phyloP scores from a whole-genome alignment of 768 basidiomycete species.

The Vishniacozyma victoriae region DNA sequence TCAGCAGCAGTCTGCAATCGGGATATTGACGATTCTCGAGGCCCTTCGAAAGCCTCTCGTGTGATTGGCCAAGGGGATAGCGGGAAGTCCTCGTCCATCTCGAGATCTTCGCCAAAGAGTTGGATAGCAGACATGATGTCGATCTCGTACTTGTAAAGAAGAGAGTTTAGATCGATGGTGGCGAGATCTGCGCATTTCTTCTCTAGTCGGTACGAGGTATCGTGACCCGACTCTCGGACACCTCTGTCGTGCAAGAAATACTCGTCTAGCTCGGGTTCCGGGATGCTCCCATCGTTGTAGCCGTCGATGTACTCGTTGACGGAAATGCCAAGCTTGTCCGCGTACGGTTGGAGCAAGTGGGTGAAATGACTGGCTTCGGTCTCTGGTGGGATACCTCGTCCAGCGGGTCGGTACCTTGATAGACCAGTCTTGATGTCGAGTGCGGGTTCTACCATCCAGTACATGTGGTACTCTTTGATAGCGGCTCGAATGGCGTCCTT shows the following conservation, averaged over 20 bases:
- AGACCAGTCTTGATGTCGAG: slow-evolving; percentile 91
- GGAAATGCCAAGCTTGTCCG: slow-evolving; percentile 82
- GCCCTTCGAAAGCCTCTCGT: slow-evolving; percentile 49
- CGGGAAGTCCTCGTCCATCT: slow-evolving; percentile 85
- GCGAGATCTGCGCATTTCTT: slow-evolving; percentile 94
- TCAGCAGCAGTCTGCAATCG: slow-evolving; percentile 67
- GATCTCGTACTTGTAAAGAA: slow-evolving; percentile 97
- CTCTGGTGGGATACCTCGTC: slow-evolving; percentile 93
- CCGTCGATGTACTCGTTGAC: slow-evolving; percentile 94
- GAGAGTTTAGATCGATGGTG: slow-evolving; percentile 89
- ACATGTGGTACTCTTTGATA: slow-evolving; percentile 96
- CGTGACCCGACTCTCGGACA: slow-evolving; percentile 93
- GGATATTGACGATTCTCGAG: slow-evolving; percentile 28
- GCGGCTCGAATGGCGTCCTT: slow-evolving; percentile 94
- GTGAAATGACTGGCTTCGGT: slow-evolving; percentile 98
- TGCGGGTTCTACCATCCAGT: slow-evolving; percentile 92
- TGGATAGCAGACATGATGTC: slow-evolving; percentile 97
- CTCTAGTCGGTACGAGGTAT: slow-evolving; percentile 95
- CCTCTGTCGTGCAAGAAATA: slow-evolving; percentile 96
- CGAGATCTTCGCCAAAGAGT: slow-evolving; percentile 85
- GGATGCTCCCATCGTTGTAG: slow-evolving; percentile 77
- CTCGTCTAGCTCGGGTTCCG: slow-evolving; percentile 85
- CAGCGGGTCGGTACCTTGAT: slow-evolving; percentile 88
- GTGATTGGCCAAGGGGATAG: slow-evolving; percentile 77
- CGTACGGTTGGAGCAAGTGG: slow-evolving; percentile 91